phyloP scores from a whole-genome alignment of 139 green algal genomes.

The Chlorella sp. region DNA sequence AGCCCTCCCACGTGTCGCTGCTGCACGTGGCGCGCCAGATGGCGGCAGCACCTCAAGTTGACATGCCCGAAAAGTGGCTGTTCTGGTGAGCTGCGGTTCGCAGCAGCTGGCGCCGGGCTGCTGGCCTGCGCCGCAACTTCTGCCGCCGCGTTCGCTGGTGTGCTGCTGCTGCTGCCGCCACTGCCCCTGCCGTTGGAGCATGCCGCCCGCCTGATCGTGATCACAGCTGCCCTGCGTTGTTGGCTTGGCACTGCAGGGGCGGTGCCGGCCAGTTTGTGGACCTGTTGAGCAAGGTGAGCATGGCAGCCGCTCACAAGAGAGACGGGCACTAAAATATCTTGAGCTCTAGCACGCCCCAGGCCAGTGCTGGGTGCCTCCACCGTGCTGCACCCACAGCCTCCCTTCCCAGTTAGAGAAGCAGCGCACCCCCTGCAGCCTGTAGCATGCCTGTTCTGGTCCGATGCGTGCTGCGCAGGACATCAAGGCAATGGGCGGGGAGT shows the following conservation, averaged over 20 bases:
- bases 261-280: slow-evolving; percentile 6
- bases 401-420: no score
- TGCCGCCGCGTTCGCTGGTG: neutral
- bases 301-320: no score
- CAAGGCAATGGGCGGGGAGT: neutral
- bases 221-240: neutral
- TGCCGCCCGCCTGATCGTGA: no score
- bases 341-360: no score
- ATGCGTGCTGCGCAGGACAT: neutral
- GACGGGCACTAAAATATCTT: no score
- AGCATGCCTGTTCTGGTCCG: no score
- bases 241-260: neutral
- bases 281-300: neutral
- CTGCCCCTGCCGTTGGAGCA: no score
- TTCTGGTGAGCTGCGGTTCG: neutral
- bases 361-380: no score
- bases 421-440: no score
- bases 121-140: no score
- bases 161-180: neutral
- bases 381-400: no score
- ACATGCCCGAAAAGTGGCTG: slow-evolving; percentile 17
- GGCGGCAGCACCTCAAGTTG: slow-evolving; percentile 7
- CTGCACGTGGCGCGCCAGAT: slow-evolving; percentile 28
- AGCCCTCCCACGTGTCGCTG: slow-evolving; percentile 6
- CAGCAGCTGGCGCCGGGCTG: neutral